Base-by-base conservation (phyloP, 495 filamentous ascomycete species). In the Sporormia fimetaria region DNA sequence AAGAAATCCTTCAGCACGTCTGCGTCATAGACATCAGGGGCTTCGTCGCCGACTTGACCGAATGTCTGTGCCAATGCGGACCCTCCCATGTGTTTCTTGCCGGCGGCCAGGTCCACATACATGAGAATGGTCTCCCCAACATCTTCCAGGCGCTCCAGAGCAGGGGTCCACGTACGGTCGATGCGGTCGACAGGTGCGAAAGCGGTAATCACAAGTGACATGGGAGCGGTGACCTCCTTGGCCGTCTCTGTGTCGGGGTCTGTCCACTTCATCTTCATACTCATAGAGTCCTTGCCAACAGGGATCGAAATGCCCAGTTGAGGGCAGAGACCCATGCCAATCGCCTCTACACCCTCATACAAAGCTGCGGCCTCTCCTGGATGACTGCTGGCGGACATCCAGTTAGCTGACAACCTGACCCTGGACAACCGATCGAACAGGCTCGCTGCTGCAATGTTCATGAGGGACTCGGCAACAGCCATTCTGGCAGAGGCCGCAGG, bases 241-340 rank as follows among this genome's bases (percentile, higher is more conserved):
- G 68, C 58, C 29, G 73, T 64, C 29, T 76, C 75, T 6, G 69
- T 73, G 34, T 76, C 69, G 26, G 69, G 67, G 39, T 90, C 84
- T 51, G 75, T 81, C 92, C 90, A 98, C 41, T 83, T 81, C 64
- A 90, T 87, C 67, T 94, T 95, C 90, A 98, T 96, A 11, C 85
- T 93, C 63, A 90, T 94, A 3, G 88, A 95, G 59, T 98, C 90
- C 64, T 96, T 95, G 35, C 90, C 90, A 6, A 95, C 90, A 3
- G 90, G 92, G 40, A 96, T 94, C 40, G 80, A 83, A 50, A 96
- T 75, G 14, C 84, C 85, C 24, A 96, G 69, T 53, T 78, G 73
- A 15, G 83, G 83, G 55, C 77, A 81, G 4, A 94, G 64, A n/a
- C 88, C 81, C 67, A 94, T 75, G 32, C 83, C 85, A 49, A 94